phyloP scores from a whole-genome alignment of 116 monocot species.

The Posidonia oceanica region DNA sequence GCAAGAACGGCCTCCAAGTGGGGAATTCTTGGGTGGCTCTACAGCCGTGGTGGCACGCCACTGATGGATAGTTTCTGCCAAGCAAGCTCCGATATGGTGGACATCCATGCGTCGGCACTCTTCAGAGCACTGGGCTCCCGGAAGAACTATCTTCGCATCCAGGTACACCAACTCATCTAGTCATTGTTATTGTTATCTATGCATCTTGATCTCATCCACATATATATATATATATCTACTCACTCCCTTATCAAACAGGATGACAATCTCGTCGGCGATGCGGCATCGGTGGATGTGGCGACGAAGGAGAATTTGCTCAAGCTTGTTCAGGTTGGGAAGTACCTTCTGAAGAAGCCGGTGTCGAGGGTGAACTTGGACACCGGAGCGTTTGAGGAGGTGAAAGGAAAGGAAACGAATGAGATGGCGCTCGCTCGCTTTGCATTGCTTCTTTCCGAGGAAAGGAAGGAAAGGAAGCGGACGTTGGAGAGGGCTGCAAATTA shows the following conservation, averaged over 20 bases:
- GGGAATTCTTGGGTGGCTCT: constrained; percentile 27
- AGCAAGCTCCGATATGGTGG: constrained; percentile 32
- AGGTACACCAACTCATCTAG: constrained; percentile 12
- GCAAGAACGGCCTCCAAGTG: constrained; percentile 21
- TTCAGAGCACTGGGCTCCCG: constrained; percentile 18
- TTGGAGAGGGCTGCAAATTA: no score
- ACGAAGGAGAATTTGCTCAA: constrained; percentile 19
- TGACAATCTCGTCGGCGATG: constrained; percentile 11
- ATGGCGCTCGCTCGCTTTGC: neutral
- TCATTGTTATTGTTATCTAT: no score
- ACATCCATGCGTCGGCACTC: constrained; percentile 23
- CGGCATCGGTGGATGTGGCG: constrained; percentile 19
- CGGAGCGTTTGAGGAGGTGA: constrained; percentile 7
- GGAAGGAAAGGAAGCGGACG: neutral
- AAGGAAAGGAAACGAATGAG: constrained; percentile 6
- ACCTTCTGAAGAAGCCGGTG: constrained; percentile 21
- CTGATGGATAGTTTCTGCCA: constrained; percentile 25
- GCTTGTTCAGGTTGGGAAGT: constrained; percentile 16
- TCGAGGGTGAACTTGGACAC: constrained; percentile 25
- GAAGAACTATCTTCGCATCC: constrained; percentile 23
- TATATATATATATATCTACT: neutral
- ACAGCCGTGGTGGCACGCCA: constrained; percentile 10
- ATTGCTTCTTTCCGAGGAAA: neutral
- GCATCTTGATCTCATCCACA: neutral
- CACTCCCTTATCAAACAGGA: constrained; percentile 3